Evolutionary conservation across 163 green algal species (phyloP), one percentile per base, ranked within the genome.

Genomic region (Scenedesmus sp.): DNA sequence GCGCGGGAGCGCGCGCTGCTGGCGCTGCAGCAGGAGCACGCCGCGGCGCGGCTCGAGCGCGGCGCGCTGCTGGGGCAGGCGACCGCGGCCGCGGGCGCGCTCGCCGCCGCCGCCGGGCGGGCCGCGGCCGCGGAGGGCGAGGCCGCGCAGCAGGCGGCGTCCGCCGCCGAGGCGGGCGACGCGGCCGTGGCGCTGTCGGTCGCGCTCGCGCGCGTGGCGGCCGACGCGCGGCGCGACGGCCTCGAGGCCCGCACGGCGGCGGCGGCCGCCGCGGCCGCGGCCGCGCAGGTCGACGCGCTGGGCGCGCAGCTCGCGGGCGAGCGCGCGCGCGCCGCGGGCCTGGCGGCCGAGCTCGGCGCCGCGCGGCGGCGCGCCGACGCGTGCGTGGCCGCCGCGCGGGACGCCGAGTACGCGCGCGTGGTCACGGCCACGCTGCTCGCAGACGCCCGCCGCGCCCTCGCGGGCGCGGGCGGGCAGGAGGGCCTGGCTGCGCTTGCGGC

Each of bases 11-110:
- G 24, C 6, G 29, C 10, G 1, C 20, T 77, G 18, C 14, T 48
- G 54, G 53, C 66, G 54, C 29, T 77, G 69, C 69, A 77, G 69
- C 69, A 72, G 18, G 71, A 71, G 58, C 58, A 72, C 28, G 58
- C 18, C 39, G 42, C 28, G 10, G 31, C 58, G 9, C 31, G 31
- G 29, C 18, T 63, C 14, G 44, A 63, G 15, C 62, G 44, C 44
- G 58, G 44, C 14, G 20, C 60, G 44, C 29, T 66, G n/a, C 29
- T 22, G 22, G 42, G 42, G 18, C 28, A 26, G 54, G 18, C 44
- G 36, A 60, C 45, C 31, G 58, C 33, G 10, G 29, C 51, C n/a
- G 60, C 58, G 22, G 24, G 44, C 3, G 58, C 62, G 31, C 47
- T 71, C 13, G 34, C 66, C 9, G 71, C 56, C 17, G 44, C 58